Evolutionary conservation across 1,284 basidiomycete genomes (phyloP), one percentile per base, ranked within the genome.

Genomic region (Cutaneotrichosporon sp.): DNA sequence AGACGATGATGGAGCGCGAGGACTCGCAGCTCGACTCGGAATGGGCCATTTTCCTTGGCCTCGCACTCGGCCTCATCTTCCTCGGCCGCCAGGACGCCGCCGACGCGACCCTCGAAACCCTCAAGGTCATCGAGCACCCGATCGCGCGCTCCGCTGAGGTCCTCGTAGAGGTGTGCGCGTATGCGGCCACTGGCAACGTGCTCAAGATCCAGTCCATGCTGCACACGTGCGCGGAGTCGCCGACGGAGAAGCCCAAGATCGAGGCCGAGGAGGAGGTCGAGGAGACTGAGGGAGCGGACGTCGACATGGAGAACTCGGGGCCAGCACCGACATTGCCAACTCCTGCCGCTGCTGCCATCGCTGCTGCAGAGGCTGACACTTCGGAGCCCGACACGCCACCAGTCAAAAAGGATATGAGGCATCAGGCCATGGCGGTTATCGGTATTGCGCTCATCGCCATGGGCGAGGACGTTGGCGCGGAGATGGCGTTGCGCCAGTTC

Each of bases 401-500:
- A 2, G 61, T 65, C 32, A 83, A 86, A 57, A 83, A 85, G 70
- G 86, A 91, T 67, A 90, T 97, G 71, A 89, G 89, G 42, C 93
- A 92, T 85, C 92, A 98, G 81, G 87, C 92, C 1, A 92, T 98
- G 71, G 92, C 97, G 14, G 93, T 97, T 49, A 85, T 99, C 53
- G 96, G 92, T 51, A 92, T 99, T 72, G 90, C 96, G 0, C 81
- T 99, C 57, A 90, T 99, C 50, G 90, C 96, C 1, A 99, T 99
- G 95, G 97, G 97, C 49, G 97, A 99, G 81, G 96, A 99, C 56
- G 89, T 99, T 55, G 97, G 97, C 59, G 88, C 95, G 4, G 94
- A 99, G 81, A 99, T 99, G 95, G 89, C 90, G 4, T 81, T 97
- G 69, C 84, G 94, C 72, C 91, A 94, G 74, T 94, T 97, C 84